Base-by-base conservation (phyloP, 768 basidiomycete species). In the Tylopilus plumbeoviolaceoides region DNA sequence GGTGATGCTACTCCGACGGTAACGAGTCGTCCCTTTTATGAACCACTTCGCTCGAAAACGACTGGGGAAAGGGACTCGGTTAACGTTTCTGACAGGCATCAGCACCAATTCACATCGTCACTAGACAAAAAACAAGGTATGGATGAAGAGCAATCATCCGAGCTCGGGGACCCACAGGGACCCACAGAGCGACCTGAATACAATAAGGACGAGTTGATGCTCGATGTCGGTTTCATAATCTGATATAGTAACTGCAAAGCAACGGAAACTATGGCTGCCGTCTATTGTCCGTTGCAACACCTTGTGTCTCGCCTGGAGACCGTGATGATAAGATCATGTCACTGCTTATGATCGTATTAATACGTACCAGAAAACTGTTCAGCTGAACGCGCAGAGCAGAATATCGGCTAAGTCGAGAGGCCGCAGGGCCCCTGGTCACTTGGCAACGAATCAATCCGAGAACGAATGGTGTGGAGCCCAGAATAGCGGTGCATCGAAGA, bases 121-220 rank as follows among this genome's bases (percentile, higher is more conserved):
- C 61, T 23, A 44, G 39, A 57, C 53, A 63, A 63, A 55, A 51
- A 55, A 60, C 51, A 58, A 58, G 47, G 44, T 21, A 31, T 25
- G 35, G 44, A 45, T 14, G 45, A 17, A 39, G 47, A 50, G 15
- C 23, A 14, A 43, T 11, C 5, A 44, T 10, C 25, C 36, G 30
- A 8, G 36, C 31, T 18, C 44, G 23, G 42, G 63, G 59, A 59
- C 59, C 64, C 10, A 66, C 62, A 59, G 18, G 52, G 64, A 55
- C 62, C 61, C 51, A 63, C 63, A 61, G 1, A 7, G 36, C 44
- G 27, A 61, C 59, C 47, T 45, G 42, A 55, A 42, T 44, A 64
- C 51, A 66, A 64, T 49, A 56, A 49, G 40, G 35, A 15, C 28
- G 28, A 47, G 36, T 36, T 17, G 15, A 48, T 41, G 12, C 27